Base-by-base conservation (phyloP, 2,329 filamentous ascomycete genomes). In the Ophiocordyceps camponoti-floridani region DNA sequence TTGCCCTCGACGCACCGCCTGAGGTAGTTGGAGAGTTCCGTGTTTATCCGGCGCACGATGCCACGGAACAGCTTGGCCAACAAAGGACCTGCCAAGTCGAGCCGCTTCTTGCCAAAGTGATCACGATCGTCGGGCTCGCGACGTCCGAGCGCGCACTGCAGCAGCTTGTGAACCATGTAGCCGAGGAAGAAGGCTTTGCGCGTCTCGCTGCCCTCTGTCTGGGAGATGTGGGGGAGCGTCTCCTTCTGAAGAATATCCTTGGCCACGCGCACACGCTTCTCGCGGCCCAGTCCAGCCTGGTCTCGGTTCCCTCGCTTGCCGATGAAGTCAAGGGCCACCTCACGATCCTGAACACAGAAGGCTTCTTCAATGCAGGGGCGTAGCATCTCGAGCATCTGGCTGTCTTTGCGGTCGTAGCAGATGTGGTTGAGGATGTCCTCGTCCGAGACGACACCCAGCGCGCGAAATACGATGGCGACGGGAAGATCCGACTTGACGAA, bases 341-440 rank as follows among this genome's bases (percentile, higher is more conserved):
- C 89, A 49, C 86, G 79, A 58, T 96, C 89, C 59, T 98, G 93
- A 47, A 98, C 91, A 49, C 88, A 84, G 55, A 94, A 94, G 11
- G 88, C 86, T 62, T 98, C 91, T 60, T 96, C 91, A 47, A 98
- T 88, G 68, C 88, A 96, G 4, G 91, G 89, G 54, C 94, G 89
- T 54, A 98, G 67, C 77, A 95, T 91, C 68, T 98, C 91, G 47
- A 98, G 69, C 88, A 98, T 95, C 56, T 93, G 84, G 26, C 82
- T 94, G 60, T 98, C 93, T 54, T 82, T 91, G 50, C 86, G 79
- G 58, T 96, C 88, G 62, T 94, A 95, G 63, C 88, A 94, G 53
- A 98, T 94, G 59, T 95, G 88, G 59, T 95, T 95, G 42, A 98
- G 71, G 50, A 98, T 98, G 58, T 98, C 91, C 60, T 96, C 87